These are phyloP conservation scores for Penicillium glabrum DNA, from an alignment of 2,329 filamentous ascomycete species.

Conservation along the genomic window DNA sequence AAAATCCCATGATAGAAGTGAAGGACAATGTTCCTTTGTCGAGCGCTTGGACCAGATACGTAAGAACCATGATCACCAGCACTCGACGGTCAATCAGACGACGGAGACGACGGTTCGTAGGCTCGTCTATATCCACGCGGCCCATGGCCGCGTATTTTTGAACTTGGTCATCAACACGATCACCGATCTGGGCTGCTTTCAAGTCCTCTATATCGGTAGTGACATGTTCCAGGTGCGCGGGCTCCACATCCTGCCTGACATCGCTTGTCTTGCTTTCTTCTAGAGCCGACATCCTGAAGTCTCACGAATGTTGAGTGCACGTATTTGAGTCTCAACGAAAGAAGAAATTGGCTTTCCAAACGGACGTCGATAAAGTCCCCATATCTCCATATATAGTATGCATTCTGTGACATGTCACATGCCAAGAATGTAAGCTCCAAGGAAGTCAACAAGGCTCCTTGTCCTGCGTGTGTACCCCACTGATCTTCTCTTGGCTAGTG, in stretches of 20 bases:
- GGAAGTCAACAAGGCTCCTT: background rate
- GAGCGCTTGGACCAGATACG: slow-evolving; percentile 11
- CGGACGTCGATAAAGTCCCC: slow-evolving; percentile 41
- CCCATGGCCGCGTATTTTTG: slow-evolving; percentile 64
- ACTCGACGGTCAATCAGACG: slow-evolving; percentile 11
- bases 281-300: slow-evolving; percentile 53
- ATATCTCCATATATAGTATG: slow-evolving; percentile 46
- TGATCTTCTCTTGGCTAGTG: background rate
- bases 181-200: background rate
- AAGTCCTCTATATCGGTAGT: background rate
- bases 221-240: background rate
- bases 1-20: slow-evolving; percentile 12
- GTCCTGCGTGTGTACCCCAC: background rate
- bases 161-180: slow-evolving; percentile 67
- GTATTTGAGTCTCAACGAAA: too few species aligned
- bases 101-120: slow-evolving; percentile 8
- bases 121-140: slow-evolving; percentile 38
- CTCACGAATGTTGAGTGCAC: slow-evolving; percentile 21
- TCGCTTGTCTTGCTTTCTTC: background rate
- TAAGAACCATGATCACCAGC: slow-evolving; percentile 11
- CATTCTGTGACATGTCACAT: slow-evolving; percentile 1
- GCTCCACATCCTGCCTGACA: background rate
- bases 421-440: background rate
- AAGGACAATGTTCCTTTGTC: slow-evolving; percentile 16
- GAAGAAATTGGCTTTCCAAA: too few species aligned